Evolutionary conservation across 2,329 filamentous ascomycete species (phyloP), one percentile per base, ranked within the genome.

Genomic region (Alternaria brassicae): DNA sequence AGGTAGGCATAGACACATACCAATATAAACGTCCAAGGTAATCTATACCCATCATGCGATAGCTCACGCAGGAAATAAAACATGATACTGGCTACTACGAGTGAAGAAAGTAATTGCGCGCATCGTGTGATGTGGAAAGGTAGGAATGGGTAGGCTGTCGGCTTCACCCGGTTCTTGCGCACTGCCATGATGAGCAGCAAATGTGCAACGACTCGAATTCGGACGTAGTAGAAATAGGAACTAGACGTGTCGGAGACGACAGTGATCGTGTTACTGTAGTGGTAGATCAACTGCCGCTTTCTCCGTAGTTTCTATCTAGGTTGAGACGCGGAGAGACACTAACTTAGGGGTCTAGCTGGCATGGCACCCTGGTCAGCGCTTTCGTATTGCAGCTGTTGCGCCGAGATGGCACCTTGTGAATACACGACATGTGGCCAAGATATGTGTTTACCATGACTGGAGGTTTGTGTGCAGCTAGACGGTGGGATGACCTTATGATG

Each of bases 11-110:
- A 10, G 9, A 21, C 32, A 27, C 81, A 62, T 80, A 88, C 85
- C 60, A 87, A 75, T 17, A 88, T 79, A 68, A 88, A 88, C 2
- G 85, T 85, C 82, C 84, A 88, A 0, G 86, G 86, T 3, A 85
- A 76, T 44, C 78, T 80, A 74, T 82, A 85, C 48, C 81, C 74
- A 61, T 84, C 83, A 42, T 79, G 77, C 19, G 79, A 79, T 21
- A 88, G 79, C 63, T 86, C 82, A 63, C 79, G 82, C 62, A 85
- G 81, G 73, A 88, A 88, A 63, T 83, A 85, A 57, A 77, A 77
- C 73, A 87, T 81, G 50, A 88, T 84, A 28, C 77, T 78, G 4
- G 80, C 81, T 55, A 87, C 85, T 19, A 87, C 77, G 39, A 84
- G 53, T 45, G 78, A 78, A 4, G 80, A 78, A 4, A 81, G 44